Base-by-base conservation (phyloP, 805 yeast species). In the Komagataella pastoris region DNA sequence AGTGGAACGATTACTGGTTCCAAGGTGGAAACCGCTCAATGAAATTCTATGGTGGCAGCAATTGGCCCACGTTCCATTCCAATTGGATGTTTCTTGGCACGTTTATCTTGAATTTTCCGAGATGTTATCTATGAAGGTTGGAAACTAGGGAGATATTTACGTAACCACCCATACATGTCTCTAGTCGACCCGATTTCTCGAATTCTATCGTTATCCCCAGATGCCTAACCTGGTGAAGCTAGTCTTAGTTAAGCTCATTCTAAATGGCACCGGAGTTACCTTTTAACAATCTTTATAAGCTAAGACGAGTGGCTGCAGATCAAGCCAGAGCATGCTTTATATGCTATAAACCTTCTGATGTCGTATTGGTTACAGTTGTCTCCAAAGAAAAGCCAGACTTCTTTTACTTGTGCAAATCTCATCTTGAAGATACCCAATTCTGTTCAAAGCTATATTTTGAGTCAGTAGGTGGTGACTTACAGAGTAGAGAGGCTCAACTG, bases 351-450 rank as follows among this genome's bases (percentile, higher is more conserved):
- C 73, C 79, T 1, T 63, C 79, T 0, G 49, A 63, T 5, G 57
- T 71, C 0, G 83, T 79, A 10, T 59, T 79, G 36, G 61, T 79
- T 6, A 64, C 78, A 2, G 43, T 57, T 51, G 72, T 76, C 4
- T 54, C 73, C 1, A 51, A 62, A 6, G 58, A 66, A 2, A 55
- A 71, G 3, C 63, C 72, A 14, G 84, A 79, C 58, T 78, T 76
- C 66, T 75, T 79, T 58, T 78, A 77, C 57, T 64, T 73, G 3
- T 79, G 84, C 59, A 63, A 64, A 6, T 50, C 64, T 3, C 84
- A 79, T 61, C 60, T 79, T 48, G 58, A 59, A 23, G 83, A 79
- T 58, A 63, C 58, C 10, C 64, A 68, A 44, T 77, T 75, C 57
- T 74, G 77, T 48, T 57, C 54, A 2, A 64, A 70, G 0, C 51